Conservation (phyloP, 371 early-diverging fungal species). For the Mortierella sp. region DNA sequence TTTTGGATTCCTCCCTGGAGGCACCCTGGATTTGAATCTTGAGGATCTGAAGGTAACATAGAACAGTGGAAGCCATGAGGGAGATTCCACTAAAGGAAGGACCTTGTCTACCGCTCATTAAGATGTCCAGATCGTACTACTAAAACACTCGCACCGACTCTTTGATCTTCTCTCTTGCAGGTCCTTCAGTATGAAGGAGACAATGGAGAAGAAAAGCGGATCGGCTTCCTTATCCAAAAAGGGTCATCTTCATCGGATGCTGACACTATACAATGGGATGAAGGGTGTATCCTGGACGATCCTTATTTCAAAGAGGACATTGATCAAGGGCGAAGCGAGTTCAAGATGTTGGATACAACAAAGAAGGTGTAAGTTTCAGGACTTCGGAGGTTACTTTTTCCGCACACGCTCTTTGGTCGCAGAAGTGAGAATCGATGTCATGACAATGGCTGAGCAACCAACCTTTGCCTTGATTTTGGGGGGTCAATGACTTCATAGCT, state of each 20-base stretch:
- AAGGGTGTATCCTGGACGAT: conserved; percentile 37
- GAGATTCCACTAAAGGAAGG: too few species aligned
- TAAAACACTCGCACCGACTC: too few species aligned
- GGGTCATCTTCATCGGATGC: conserved; percentile 26
- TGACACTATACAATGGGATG: conserved; percentile 40
- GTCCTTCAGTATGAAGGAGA: conserved; percentile 20
- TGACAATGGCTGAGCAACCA: too few species aligned
- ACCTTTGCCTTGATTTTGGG: too few species aligned
- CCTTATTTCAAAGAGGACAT: conserved; percentile 27
- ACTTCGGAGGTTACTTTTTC: too few species aligned
- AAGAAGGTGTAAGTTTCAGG: conserved; percentile 31
- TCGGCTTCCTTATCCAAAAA: conserved; percentile 40
- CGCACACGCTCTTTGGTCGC: too few species aligned
- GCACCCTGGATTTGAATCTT: conserved; percentile 55
- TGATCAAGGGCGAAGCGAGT: conserved; percentile 28
- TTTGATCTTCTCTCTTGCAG: conserved; percentile 11
- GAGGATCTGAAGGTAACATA: conserved; percentile 55
- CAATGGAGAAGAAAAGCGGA: conserved; percentile 24
- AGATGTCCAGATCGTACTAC: too few species aligned
- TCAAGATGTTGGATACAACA: conserved; percentile 15
- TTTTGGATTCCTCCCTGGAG: conserved; percentile 65
- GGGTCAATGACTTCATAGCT: conserved; percentile 51
- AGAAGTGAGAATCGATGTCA: too few species aligned
- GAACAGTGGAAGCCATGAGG: too few species aligned
- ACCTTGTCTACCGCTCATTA: too few species aligned